Evolutionary conservation across 805 yeast genomes (phyloP).

Genomic region (Monosporozyma solicola): DNA sequence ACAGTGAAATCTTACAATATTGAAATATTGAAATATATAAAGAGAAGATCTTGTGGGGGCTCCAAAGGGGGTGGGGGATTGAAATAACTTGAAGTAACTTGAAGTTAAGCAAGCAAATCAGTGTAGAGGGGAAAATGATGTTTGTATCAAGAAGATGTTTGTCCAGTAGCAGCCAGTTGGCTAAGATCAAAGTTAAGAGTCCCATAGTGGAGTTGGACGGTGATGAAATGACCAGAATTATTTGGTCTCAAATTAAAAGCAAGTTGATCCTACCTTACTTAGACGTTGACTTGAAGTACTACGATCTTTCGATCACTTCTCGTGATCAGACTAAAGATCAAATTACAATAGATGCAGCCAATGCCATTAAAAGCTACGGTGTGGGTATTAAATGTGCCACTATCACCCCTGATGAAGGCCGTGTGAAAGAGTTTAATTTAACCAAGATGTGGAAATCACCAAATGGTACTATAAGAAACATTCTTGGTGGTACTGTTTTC

Average conservation of each 20-base stretch:
- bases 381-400: constrained; percentile 83
- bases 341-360: constrained; percentile 70
- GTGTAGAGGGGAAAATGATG: background rate
- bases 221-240: constrained; percentile 81
- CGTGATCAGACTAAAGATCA: constrained; percentile 67
- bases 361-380: constrained; percentile 64
- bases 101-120: background rate
- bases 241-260: constrained; percentile 67
- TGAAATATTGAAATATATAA: no score
- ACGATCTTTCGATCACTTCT: constrained; percentile 59
- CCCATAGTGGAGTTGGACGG: constrained; percentile 79
- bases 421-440: constrained; percentile 65
- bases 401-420: constrained; percentile 73
- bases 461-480: constrained; percentile 76
- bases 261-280: constrained; percentile 60
- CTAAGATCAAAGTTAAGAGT: constrained; percentile 57
- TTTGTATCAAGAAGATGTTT: constrained; percentile 16
- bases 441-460: constrained; percentile 83
- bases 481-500: constrained; percentile 74
- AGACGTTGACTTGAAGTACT: constrained; percentile 66
- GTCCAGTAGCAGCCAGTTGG: constrained; percentile 24
- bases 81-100: background rate
- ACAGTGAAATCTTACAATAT: no score
- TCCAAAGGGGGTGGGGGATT: background rate
- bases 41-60: no score